Conservation (phyloP, 371 early-diverging fungal species). For the Syncephalastrum monosporum region DNA sequence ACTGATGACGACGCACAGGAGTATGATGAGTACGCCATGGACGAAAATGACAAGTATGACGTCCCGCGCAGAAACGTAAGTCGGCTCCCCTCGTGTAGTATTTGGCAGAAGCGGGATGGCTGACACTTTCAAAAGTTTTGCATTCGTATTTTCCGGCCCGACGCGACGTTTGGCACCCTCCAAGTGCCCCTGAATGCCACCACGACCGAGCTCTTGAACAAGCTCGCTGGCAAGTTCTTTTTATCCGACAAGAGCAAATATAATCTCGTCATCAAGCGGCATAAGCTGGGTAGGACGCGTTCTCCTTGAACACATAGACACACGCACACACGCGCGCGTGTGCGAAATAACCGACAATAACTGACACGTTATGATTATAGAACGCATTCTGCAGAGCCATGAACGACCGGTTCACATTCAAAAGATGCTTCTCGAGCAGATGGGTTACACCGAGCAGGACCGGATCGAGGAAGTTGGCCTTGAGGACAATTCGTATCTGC, state of each 20-base stretch:
- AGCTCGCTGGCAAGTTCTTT: conserved; percentile 76
- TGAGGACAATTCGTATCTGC: conserved; percentile 82
- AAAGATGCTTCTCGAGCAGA: conserved; percentile 67
- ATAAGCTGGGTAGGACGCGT: conserved; percentile 51
- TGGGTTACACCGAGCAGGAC: conserved; percentile 80
- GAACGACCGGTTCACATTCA: conserved; percentile 77
- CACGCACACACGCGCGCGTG: too few relatives aligned
- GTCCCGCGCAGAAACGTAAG: conserved; percentile 35
- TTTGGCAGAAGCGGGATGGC: neutral
- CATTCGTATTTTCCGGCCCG: conserved; percentile 67
- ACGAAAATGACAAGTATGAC: conserved; percentile 29
- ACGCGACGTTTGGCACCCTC: conserved; percentile 77
- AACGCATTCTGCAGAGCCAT: conserved; percentile 60
- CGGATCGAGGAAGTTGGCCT: conserved; percentile 73
- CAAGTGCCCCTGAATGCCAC: conserved; percentile 65
- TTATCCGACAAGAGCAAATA: conserved; percentile 72
- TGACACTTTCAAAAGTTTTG: conserved; percentile 32
- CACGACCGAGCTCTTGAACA: conserved; percentile 68
- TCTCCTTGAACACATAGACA: too few relatives aligned
- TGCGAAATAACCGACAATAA: neutral
- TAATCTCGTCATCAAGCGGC: conserved; percentile 62
- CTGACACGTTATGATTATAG: conserved; percentile 21
- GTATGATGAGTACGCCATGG: conserved; percentile 38
- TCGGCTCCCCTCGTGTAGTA: neutral
- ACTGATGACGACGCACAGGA: conserved; percentile 29